Evolutionary conservation across 2,329 filamentous ascomycete genomes (phyloP).

Genomic region (Exophiala spinifera): DNA sequence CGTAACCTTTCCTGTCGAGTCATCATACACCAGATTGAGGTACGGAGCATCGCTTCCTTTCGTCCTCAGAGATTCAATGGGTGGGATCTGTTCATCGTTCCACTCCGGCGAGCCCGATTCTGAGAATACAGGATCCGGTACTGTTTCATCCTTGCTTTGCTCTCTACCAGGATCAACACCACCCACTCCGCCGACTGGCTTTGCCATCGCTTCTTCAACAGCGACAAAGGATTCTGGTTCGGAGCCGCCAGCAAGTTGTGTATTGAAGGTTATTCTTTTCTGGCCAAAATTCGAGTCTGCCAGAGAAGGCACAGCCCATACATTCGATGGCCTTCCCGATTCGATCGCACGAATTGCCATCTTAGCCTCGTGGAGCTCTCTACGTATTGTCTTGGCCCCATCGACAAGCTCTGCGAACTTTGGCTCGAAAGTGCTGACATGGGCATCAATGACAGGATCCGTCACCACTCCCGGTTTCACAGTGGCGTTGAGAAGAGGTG

Average conservation of each 20-base stretch:
- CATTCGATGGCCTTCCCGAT: slow-evolving; percentile 13
- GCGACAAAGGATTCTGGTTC: background rate
- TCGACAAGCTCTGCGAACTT: slow-evolving; percentile 23
- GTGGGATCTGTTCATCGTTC: slow-evolving; percentile 25
- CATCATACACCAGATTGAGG: slow-evolving; percentile 22
- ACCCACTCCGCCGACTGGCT: background rate
- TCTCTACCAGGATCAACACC: background rate
- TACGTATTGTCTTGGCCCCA: slow-evolving; percentile 17
- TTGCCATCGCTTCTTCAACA: background rate
- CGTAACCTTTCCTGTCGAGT: slow-evolving; percentile 23
- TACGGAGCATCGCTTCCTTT: slow-evolving; percentile 17
- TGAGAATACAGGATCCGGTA: slow-evolving; percentile 18
- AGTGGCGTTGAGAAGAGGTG: slow-evolving; percentile 21
- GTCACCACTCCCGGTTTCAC: slow-evolving; percentile 25
- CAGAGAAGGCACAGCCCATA: slow-evolving; percentile 13
- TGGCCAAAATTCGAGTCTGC: slow-evolving; percentile 14
- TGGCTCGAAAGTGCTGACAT: slow-evolving; percentile 26
- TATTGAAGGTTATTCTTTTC: slow-evolving; percentile 17
- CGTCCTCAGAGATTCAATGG: slow-evolving; percentile 14
- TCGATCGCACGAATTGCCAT: slow-evolving; percentile 16
- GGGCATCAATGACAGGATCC: slow-evolving; percentile 21
- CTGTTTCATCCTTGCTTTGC: slow-evolving; percentile 2
- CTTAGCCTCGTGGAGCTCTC: slow-evolving; percentile 20
- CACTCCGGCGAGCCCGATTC: slow-evolving; percentile 15
- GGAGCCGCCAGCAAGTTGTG: background rate